These are phyloP conservation scores for Sclerotinia nivalis DNA, from an alignment of 2,329 filamentous ascomycete genomes.

Conservation along the genomic window DNA sequence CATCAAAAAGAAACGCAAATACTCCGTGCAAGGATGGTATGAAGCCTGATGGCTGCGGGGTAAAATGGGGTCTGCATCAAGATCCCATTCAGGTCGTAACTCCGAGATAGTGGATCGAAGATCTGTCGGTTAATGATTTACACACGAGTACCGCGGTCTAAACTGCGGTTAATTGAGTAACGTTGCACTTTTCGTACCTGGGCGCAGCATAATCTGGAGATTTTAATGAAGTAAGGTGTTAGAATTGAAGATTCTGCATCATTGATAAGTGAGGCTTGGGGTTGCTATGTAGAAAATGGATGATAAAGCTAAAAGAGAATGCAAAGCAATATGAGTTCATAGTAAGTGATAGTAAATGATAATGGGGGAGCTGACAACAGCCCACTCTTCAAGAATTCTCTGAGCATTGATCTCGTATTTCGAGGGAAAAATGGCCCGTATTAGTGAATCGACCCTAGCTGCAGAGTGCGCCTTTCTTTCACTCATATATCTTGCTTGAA, in stretches of 20 bases:
- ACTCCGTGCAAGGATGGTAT: background rate
- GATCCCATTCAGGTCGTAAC: background rate
- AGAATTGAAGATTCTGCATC: background rate
- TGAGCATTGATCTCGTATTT: background rate
- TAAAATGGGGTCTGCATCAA: background rate
- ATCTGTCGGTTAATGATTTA: slow-evolving; percentile 8
- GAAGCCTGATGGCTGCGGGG: background rate
- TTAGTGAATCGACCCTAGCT: background rate
- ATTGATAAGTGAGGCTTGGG: background rate
- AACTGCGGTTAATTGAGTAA: background rate
- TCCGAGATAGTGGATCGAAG: slow-evolving; percentile 12
- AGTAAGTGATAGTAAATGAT: background rate
- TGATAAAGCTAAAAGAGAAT: background rate
- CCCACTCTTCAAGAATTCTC: background rate
- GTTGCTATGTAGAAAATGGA: too few relatives aligned
- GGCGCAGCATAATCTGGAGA: background rate
- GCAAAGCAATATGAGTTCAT: background rate
- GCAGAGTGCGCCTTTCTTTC: background rate
- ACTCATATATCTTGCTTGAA: background rate
- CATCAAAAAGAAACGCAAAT: background rate
- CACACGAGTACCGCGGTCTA: background rate
- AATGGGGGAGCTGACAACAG: background rate
- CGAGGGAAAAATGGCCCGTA: background rate
- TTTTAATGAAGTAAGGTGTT: background rate
- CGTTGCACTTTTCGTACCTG: background rate